phyloP scores from a whole-genome alignment of 768 basidiomycete species.

The Calocera cornea region DNA sequence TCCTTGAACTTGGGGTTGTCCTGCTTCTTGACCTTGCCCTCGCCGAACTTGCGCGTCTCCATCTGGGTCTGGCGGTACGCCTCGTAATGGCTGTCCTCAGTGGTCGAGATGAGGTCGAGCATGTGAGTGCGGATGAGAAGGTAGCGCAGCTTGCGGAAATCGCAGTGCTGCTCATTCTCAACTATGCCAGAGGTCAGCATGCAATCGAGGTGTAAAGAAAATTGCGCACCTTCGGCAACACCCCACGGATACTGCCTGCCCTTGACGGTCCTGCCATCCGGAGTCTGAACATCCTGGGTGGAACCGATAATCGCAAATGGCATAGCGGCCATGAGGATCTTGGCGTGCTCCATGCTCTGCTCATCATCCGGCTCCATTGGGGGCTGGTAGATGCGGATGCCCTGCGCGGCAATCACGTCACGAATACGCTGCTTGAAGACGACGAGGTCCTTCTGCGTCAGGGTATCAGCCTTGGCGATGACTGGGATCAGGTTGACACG shows the following conservation, averaged over 20 bases:
- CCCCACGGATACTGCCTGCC: conserved; percentile 99
- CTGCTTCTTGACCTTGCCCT: conserved; percentile 94
- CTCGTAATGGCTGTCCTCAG: conserved; percentile 94
- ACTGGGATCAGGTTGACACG: conserved; percentile 97
- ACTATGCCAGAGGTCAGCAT: conserved; percentile 34
- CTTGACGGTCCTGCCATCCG: conserved; percentile 86
- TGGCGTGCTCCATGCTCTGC: conserved; percentile 74
- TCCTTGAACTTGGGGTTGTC: conserved; percentile 99
- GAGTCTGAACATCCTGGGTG: conserved; percentile 83
- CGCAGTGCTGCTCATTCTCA: conserved; percentile 98
- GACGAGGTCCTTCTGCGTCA: conserved; percentile 84
- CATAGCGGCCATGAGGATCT: conserved; percentile 75
- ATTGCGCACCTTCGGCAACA: conserved; percentile 78
- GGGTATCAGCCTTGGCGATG: conserved; percentile 92
- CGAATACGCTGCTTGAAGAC: conserved; percentile 89
- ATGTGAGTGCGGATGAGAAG: conserved; percentile 95
- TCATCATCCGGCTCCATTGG: conserved; percentile 84
- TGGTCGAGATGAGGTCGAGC: conserved; percentile 92
- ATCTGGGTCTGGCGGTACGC: conserved; percentile 96
- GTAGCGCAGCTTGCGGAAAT: conserved; percentile 94
- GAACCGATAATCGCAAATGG: conserved; percentile 99
- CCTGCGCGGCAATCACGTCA: conserved; percentile 79
- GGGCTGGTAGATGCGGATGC: conserved; percentile 88
- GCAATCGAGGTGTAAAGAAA: background rate
- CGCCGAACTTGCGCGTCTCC: conserved; percentile 99